A percentile compares a stretch with the other conserved stretches of the same genome.
Conservation (phyloP, 2,329 filamentous ascomycete species). For the Colletotrichum salicis region DNA sequence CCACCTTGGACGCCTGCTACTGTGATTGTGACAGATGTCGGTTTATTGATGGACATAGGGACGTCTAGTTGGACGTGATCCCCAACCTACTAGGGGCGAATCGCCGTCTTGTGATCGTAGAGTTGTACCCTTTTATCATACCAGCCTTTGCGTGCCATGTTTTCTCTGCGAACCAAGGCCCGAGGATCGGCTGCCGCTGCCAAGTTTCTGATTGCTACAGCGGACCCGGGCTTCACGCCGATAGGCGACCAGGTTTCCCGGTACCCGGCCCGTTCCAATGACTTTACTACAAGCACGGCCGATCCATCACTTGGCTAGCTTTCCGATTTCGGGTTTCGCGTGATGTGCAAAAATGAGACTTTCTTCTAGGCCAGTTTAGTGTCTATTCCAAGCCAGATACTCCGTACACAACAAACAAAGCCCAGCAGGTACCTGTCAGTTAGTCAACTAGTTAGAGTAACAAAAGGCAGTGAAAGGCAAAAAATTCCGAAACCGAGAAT, state of each 20-base stretch:
- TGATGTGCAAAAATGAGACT: no score
- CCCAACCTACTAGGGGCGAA: neutral
- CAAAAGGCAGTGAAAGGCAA: neutral
- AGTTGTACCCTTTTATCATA: neutral
- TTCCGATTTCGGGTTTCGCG: no score
- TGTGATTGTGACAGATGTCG: neutral
- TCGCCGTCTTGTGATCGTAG: neutral
- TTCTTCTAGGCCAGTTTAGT: no score
- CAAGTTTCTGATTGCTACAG: neutral
- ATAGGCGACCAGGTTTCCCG: no score
- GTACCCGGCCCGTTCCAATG: no score
- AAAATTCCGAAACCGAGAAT: constrained; percentile 18
- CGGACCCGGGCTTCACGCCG: no score
- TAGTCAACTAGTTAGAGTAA: neutral
- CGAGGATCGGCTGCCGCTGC: neutral
- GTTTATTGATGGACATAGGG: neutral
- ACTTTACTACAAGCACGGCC: no score
- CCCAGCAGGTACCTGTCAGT: neutral
- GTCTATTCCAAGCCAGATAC: no score
- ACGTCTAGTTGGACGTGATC: neutral
- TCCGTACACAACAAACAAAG: neutral
- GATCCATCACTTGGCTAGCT: no score
- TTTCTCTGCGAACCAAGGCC: neutral
- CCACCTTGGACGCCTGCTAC: neutral
- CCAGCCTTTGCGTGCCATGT: neutral